Percentiles rank a stretch among this genome's conserved stretches.
Conservation (phyloP, 2,329 filamentous ascomycete genomes). For the Tolypocladium ophioglossoides region DNA sequence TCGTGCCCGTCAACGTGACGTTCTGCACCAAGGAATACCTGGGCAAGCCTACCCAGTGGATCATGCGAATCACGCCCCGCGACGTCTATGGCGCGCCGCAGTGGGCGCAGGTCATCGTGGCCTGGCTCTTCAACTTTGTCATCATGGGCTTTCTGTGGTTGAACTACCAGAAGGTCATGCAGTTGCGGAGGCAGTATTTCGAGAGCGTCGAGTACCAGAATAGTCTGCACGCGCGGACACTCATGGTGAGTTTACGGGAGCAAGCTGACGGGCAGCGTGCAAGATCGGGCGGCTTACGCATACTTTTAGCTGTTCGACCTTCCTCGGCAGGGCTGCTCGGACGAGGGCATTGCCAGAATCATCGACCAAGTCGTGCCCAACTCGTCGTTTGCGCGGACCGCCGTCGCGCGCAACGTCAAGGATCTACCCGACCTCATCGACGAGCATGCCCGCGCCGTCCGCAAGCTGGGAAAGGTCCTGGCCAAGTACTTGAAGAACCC, state of each 20-base stretch:
- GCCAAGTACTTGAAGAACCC: conserved; percentile 90
- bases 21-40: conserved; percentile 21
- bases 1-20: conserved; percentile 70
- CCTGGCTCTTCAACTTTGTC: conserved; percentile 60
- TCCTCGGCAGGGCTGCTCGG: conserved; percentile 61
- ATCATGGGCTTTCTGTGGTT: conserved; percentile 77
- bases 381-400: conserved; percentile 66
- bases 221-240: conserved; percentile 66
- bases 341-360: conserved; percentile 79
- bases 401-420: conserved; percentile 86
- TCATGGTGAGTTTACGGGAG: conserved; percentile 40
- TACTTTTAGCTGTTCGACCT: conserved; percentile 65
- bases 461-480: conserved; percentile 70
- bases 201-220: conserved; percentile 79
- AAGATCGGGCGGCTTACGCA: conserved; percentile 3
- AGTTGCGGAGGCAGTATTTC: conserved; percentile 68
- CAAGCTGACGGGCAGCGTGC: background rate
- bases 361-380: conserved; percentile 72
- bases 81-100: conserved; percentile 40
- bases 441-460: conserved; percentile 71
- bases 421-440: conserved; percentile 77
- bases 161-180: conserved; percentile 69
- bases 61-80: conserved; percentile 49
- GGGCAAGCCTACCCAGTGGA: conserved; percentile 27
- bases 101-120: conserved; percentile 49